Percentiles rank a stretch among this genome's conserved stretches.
Conservation (phyloP, 1,139 yeast genomes). For the Sugiyamaella grinbergsii region DNA sequence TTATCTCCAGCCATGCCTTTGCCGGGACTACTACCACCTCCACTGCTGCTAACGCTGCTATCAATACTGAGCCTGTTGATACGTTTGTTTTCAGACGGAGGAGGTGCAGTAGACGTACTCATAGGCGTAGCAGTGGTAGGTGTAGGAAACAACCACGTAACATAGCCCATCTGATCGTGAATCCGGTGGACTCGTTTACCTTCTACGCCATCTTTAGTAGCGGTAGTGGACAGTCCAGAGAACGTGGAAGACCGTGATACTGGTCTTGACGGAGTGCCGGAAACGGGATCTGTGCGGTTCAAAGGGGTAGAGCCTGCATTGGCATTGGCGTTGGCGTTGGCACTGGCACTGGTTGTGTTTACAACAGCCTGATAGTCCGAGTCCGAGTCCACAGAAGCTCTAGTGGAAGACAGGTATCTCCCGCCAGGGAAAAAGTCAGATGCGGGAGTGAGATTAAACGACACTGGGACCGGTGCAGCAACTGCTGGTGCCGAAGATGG, state of each 20-base stretch:
- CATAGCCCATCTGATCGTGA: slow-evolving; percentile 45
- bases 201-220: slow-evolving; percentile 72
- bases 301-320: too few species aligned
- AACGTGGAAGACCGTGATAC: slow-evolving; percentile 63
- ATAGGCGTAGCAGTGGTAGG: slow-evolving; percentile 20
- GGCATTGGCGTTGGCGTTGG: slow-evolving; percentile 18
- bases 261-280: slow-evolving; percentile 50
- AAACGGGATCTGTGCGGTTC: not conserved
- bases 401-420: slow-evolving; percentile 31
- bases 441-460: slow-evolving; percentile 26
- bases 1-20: not conserved
- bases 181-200: slow-evolving; percentile 57
- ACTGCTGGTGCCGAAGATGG: slow-evolving; percentile 15
- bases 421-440: slow-evolving; percentile 21
- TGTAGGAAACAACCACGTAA: slow-evolving; percentile 32
- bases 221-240: slow-evolving; percentile 68
- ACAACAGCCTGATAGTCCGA: slow-evolving; percentile 37
- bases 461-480: slow-evolving; percentile 19
- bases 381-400: slow-evolving; percentile 42
- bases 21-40: not conserved
- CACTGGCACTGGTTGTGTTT: slow-evolving; percentile 11
- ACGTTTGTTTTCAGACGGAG: slow-evolving; percentile 7
- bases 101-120: slow-evolving; percentile 17
- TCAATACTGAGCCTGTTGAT: slow-evolving; percentile 13
- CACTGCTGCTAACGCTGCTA: slow-evolving; percentile 8